Evolutionary conservation across 306 rosid species (phyloP), one percentile per base, ranked within the genome.

Genomic region (Trifolium repens): DNA sequence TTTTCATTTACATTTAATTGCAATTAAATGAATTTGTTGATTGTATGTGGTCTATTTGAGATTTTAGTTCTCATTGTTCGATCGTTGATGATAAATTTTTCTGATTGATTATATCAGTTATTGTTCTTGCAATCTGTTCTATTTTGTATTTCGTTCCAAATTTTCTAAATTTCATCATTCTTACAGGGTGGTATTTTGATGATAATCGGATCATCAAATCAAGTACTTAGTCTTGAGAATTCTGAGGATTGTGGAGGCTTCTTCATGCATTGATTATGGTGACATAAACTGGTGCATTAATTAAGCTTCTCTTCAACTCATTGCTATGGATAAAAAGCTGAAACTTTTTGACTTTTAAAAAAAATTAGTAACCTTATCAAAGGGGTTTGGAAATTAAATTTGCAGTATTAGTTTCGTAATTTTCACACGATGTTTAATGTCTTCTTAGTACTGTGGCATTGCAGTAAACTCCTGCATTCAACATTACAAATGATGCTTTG

Each of bases 401-500:
- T 53, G 10, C 19, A n/a, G 44, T 63, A 37, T 60, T 57, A 5
- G 78, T 40, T 60, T 27, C 39, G 35, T 53, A 72, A 7, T 67
- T 76, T 67, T 52, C 16, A 26, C 68, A 46, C n/a, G 60, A 68
- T 63, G 72, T n/a, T 55, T 35, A 67, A 37, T 54, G 11, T 42
- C 66, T 50, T 73, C 67, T 70, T 69, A 39, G 70, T 37, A 37
- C 43, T 61, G 9, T 32, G 65, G 73, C 76, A 53, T 84, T 53
- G 19, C 53, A 14, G 69, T 80, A 46, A 80, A 68, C 50, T 44
- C 71, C 47, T 19, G 80, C 78, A 62, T 68, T 62, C 73, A 54
- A 35, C 60, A 42, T 68, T 19, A 37, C 61, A 62, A 37, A 62
- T 54, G 74, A 83, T 86, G 84, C 71, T 73, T 80, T 79, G 80